A percentile compares a stretch with the other conserved stretches of the same genome.
Evolutionary conservation across 2,329 filamentous ascomycete genomes (phyloP).

Genomic region (Trichophaea hybrida): DNA sequence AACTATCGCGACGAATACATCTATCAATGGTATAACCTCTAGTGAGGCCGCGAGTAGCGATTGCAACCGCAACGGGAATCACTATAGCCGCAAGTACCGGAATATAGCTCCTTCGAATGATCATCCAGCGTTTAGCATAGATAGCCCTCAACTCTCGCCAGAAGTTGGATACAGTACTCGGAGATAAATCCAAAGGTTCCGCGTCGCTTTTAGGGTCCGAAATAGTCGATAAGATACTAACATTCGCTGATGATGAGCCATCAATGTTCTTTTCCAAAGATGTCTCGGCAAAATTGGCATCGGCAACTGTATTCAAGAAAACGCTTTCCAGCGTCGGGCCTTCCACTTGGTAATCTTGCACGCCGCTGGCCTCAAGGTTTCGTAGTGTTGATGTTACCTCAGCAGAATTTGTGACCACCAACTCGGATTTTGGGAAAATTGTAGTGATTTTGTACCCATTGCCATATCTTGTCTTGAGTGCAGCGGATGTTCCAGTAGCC

Average conservation of each 20-base stretch:
- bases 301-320: slow-evolving; percentile 48
- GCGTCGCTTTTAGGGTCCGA: slow-evolving; percentile 7
- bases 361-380: slow-evolving; percentile 48
- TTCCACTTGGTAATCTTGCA: slow-evolving; percentile 69
- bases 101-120: slow-evolving; percentile 64
- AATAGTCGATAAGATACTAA: slow-evolving; percentile 6
- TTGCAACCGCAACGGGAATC: slow-evolving; percentile 62
- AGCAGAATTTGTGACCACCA: slow-evolving; percentile 57
- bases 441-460: slow-evolving; percentile 74
- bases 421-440: slow-evolving; percentile 50
- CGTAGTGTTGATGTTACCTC: slow-evolving; percentile 35
- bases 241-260: slow-evolving; percentile 18
- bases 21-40: slow-evolving; percentile 24
- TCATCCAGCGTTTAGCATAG: slow-evolving; percentile 61
- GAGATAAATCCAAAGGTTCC: background rate
- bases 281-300: slow-evolving; percentile 6
- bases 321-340: slow-evolving; percentile 89
- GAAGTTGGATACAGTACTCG: slow-evolving; percentile 29
- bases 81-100: slow-evolving; percentile 61
- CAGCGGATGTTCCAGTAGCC: slow-evolving; percentile 69
- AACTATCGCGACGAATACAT: background rate
- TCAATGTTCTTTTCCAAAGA: slow-evolving; percentile 1
- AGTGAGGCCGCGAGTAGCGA: slow-evolving; percentile 63
- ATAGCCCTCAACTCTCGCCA: slow-evolving; percentile 57
- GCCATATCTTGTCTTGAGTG: slow-evolving; percentile 67